These are phyloP conservation scores for Mortierella polycephala DNA, from an alignment of 371 early-diverging fungal species.

Conservation along the genomic window DNA sequence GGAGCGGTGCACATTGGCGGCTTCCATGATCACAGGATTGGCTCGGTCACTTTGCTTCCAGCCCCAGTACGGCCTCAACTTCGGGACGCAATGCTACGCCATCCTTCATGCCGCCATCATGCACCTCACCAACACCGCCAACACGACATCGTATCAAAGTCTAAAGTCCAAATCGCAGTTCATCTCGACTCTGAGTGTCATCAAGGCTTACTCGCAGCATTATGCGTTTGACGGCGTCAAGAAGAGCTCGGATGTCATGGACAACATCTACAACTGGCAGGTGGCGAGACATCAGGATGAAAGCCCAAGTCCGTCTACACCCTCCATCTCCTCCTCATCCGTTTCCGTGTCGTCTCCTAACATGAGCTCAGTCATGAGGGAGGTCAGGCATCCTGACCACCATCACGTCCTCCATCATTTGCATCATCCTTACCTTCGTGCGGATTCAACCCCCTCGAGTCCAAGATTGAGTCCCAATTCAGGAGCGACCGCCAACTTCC, in stretches of 20 bases:
- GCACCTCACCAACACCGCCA: slow-evolving; percentile 54
- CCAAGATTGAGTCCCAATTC: slow-evolving; percentile 32
- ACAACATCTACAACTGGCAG: slow-evolving; percentile 54
- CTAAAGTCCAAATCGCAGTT: slow-evolving; percentile 54
- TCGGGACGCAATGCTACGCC: slow-evolving; percentile 52
- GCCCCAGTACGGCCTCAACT: slow-evolving; percentile 53
- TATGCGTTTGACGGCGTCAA: slow-evolving; percentile 54
- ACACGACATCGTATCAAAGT: slow-evolving; percentile 53
- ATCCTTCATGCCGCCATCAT: slow-evolving; percentile 51
- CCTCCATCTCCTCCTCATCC: slow-evolving; percentile 14
- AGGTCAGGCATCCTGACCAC: slow-evolving; percentile 53
- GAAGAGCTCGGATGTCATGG: slow-evolving; percentile 55
- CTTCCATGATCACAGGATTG: slow-evolving; percentile 53
- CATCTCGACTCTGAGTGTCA: slow-evolving; percentile 50
- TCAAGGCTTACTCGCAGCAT: slow-evolving; percentile 53
- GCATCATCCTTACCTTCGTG: slow-evolving; percentile 48
- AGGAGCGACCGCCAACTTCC: slow-evolving; percentile 24
- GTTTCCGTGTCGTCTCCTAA: slow-evolving; percentile 37
- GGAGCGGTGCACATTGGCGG: slow-evolving; percentile 50
- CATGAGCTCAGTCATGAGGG: slow-evolving; percentile 28
- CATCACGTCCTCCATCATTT: slow-evolving; percentile 51
- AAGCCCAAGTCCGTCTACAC: slow-evolving; percentile 43
- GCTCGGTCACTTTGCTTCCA: slow-evolving; percentile 52
- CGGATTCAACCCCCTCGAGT: slow-evolving; percentile 50
- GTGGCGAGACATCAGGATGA: slow-evolving; percentile 54